Base-by-base conservation (phyloP, 768 basidiomycete species). In the Podaxis sp. region DNA sequence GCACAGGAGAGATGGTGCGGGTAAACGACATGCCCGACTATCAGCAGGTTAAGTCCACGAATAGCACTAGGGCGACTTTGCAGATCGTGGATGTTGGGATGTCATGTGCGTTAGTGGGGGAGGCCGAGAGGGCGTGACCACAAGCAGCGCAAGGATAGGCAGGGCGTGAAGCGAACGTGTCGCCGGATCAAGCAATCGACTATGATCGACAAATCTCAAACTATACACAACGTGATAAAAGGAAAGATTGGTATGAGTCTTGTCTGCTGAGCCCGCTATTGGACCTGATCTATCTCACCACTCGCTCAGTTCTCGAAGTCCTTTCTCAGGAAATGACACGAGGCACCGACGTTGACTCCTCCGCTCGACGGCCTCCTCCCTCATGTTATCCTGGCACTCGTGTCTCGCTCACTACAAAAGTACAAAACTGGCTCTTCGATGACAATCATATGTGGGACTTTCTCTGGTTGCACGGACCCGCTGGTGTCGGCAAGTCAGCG, bases 341-440 rank as follows among this genome's bases (percentile, higher is more conserved):
- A 28, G 28, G 28, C 28, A 4, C 4, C 7, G 28, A 28, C 1
- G 28, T 28, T 28, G 28, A 28, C 28, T 28, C 28, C 28, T 28
- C 28, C 4, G 28, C 28, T 6, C 28, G 28, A 28, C 6, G 48
- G 30, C 59, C 59, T 7, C 59, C 51, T 17, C 59, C 59, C 6
- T 19, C 15, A 6, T 60, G 59, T 30, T 51, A 60, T 42, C 51
- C 59, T 2, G 49, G 38, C 3, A 60, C 59, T 8, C 59, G 51
- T 1, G 2, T 26, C 15, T 12, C 19, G 1, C n/a, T 60, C 3
- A 22, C 22, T 0, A 19, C 11, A 0, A 26, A 24, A 38, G 6
- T 60, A 0, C 11, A 39, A 38, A 2, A 12, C 2, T 60, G 59
- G 59, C 38, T 60, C 15, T 5, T 49, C 12, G 19, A 49, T 1